Evolutionary conservation across 1,284 basidiomycete species (phyloP), one percentile per base, ranked within the genome.

Genomic region (Marasmius sp.): DNA sequence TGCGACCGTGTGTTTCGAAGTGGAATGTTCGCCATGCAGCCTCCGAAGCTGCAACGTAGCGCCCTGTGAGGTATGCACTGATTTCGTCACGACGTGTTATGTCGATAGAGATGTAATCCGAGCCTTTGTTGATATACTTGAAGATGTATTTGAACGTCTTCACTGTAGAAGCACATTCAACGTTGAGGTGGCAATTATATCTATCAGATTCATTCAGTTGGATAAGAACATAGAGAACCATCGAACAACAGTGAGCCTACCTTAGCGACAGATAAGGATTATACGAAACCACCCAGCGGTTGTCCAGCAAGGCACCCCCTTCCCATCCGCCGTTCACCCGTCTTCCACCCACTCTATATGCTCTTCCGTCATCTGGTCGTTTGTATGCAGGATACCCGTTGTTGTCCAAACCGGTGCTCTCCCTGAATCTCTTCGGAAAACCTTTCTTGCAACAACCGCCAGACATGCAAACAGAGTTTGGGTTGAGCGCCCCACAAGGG

Each of bases 91-190:
- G 27, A 27, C 27, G 27, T 11, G 38, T 51, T 36, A 77, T 52
- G 56, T 75, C 66, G 5, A 80, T 49, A 3, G 75, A 71, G 0
- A 71, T 71, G 0, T 71, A 67, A 66, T 84, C 80, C 22, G 65
- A 58, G 0, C 83, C 82, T 64, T 84, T 84, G 61, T 79, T 72
- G 43, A 81, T 72, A 63, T 84, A 84, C 62, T 83, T 84, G 69
- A 75, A 74, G 6, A 76, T 61, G 62, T 83, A 84, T 63, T 83
- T 81, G 63, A 79, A 58, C 0, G 75, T 69, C 0, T 59, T 61
- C 18, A 81, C 61, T 0, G 69, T 70, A 4, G 70, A 62, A 1
- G 68, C 70, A 53, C 75, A 73, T 59, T 82, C 77, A 0, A 71
- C 63, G 57, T 72, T 72, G 57, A 71, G 69, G 20, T 66, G 64